Conservation (phyloP, 352 stramenopile species). For the Globisporangium ultimum region DNA sequence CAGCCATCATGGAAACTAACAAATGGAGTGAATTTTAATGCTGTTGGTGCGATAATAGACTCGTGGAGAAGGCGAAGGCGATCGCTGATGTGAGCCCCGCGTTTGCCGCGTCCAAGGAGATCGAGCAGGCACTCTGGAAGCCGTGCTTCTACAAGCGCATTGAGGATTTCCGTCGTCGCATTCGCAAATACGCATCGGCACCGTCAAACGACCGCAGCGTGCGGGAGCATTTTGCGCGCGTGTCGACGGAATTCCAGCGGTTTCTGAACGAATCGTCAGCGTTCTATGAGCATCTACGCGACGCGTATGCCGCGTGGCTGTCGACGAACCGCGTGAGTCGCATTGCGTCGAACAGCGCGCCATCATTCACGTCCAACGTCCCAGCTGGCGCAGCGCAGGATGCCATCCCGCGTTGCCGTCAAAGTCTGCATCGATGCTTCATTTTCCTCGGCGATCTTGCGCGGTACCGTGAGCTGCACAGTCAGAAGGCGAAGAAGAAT, state of each 20-base stretch:
- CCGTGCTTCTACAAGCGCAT: conserved; percentile 91
- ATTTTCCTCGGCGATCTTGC: conserved; percentile 81
- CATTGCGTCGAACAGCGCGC: conserved; percentile 20
- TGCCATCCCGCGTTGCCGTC: conserved; percentile 28
- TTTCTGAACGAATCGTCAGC: conserved; percentile 54
- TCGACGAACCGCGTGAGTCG: conserved; percentile 36
- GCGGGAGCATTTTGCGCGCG: conserved; percentile 74
- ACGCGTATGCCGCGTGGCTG: conserved; percentile 47
- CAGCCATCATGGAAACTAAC: not conserved
- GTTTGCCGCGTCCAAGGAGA: conserved; percentile 63
- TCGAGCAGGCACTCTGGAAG: conserved; percentile 87
- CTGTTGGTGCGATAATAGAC: conserved; percentile 9
- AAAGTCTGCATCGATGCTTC: conserved; percentile 79
- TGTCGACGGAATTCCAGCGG: conserved; percentile 70
- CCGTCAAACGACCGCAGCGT: conserved; percentile 58
- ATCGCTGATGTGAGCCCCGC: conserved; percentile 40
- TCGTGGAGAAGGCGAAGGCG: conserved; percentile 50
- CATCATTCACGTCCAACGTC: conserved; percentile 19
- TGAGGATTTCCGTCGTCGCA: conserved; percentile 83
- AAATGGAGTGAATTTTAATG: not conserved
- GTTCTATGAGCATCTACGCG: conserved; percentile 77
- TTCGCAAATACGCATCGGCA: conserved; percentile 83
- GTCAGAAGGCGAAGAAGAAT: conserved; percentile 84
- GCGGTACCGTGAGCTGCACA: conserved; percentile 81
- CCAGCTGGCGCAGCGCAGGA: not conserved